Evolutionary conservation across 495 filamentous ascomycete species (phyloP).

Genomic region (Penicillium subrubescens): DNA sequence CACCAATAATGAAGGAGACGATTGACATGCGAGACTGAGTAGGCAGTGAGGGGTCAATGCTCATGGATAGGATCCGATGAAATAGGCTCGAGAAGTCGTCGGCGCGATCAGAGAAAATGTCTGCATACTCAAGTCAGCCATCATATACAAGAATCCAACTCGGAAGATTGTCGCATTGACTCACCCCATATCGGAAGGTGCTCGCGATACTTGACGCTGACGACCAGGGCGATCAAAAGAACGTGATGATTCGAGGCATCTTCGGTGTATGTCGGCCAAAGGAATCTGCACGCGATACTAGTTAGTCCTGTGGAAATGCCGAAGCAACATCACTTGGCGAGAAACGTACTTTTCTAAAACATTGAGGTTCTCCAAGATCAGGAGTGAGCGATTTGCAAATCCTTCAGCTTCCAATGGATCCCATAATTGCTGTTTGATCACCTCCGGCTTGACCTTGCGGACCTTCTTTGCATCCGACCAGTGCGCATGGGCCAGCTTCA

Average conservation of each 20-base stretch:
- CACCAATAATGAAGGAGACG: conserved; percentile 81
- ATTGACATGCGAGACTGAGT: conserved; percentile 74
- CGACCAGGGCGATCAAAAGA: conserved; percentile 78
- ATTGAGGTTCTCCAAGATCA: conserved; percentile 87
- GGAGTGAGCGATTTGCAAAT: conserved; percentile 74
- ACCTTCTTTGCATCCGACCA: conserved; percentile 78
- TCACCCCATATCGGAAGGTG: conserved; percentile 83
- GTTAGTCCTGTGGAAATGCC: conserved; percentile 26
- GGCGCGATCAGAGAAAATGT: conserved; percentile 73
- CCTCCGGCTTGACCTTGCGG: conserved; percentile 77
- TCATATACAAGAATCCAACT: neutral
- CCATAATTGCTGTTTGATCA: conserved; percentile 89
- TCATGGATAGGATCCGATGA: conserved; percentile 86
- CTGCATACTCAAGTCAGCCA: conserved; percentile 42
- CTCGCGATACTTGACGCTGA: conserved; percentile 87
- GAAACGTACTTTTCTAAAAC: conserved; percentile 75
- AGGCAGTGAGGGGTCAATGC: conserved; percentile 74
- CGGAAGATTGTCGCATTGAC: conserved; percentile 18
- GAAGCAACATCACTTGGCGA: conserved; percentile 1
- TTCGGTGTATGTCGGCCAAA: conserved; percentile 93
- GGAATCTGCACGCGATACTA: conserved; percentile 61
- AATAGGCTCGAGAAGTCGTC: conserved; percentile 89
- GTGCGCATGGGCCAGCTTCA: conserved; percentile 77
- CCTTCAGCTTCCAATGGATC: conserved; percentile 78
- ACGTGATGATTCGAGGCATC: conserved; percentile 90